phyloP scores from a whole-genome alignment of 305 asterid species.

The Rubia balearica region DNA sequence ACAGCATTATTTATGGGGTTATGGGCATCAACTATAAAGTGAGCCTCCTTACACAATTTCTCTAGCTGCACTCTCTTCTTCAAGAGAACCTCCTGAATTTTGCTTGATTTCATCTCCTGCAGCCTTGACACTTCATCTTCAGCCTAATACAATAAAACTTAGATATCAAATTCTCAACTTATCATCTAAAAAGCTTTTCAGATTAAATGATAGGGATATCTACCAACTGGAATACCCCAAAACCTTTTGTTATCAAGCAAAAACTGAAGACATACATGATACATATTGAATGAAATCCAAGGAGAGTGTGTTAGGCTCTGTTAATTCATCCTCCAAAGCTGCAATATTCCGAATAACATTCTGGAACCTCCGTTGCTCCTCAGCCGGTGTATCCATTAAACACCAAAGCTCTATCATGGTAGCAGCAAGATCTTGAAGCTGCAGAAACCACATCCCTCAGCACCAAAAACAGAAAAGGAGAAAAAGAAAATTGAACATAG shows the following conservation, averaged over 20 bases:
- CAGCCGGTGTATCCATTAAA: conserved; percentile 76
- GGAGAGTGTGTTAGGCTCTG: conserved; percentile 57
- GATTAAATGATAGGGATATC: neutral
- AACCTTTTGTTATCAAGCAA: conserved; percentile 1
- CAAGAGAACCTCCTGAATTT: conserved; percentile 71
- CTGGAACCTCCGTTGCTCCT: conserved; percentile 68
- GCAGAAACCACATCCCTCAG: conserved; percentile 15
- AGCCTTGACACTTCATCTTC: conserved; percentile 69
- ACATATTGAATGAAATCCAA: conserved; percentile 51
- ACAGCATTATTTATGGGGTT: conserved; percentile 35
- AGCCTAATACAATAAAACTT: conserved; percentile 43
- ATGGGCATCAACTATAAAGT: conserved; percentile 53
- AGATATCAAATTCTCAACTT: neutral
- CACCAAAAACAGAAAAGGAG: conserved; percentile 18
- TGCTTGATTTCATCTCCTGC: conserved; percentile 61
- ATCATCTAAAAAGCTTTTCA: neutral
- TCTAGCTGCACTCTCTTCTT: conserved; percentile 56
- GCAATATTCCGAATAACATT: conserved; percentile 53
- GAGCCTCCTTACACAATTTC: conserved; percentile 62
- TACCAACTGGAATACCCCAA: neutral
- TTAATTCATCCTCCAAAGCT: conserved; percentile 67
- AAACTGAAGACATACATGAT: conserved; percentile 16
- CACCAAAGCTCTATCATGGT: conserved; percentile 63
- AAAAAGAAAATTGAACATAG: neutral
- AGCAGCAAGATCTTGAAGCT: conserved; percentile 85